Conservation (phyloP, 2,329 filamentous ascomycete genomes). For the Sordariomycetes sp. region DNA sequence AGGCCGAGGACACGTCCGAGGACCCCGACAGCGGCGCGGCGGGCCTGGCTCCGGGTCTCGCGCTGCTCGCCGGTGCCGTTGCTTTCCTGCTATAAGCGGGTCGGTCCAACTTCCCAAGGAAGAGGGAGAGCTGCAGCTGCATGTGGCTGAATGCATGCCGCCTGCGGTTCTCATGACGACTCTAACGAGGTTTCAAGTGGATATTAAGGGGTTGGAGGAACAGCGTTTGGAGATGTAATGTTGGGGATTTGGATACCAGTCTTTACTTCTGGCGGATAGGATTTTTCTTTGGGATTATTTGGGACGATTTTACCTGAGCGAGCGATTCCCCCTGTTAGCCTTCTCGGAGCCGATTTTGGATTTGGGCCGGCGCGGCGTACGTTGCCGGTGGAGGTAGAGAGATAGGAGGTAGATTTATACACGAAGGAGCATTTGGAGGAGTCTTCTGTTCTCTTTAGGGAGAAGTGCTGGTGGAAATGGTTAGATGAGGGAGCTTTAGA, state of each 20-base stretch:
- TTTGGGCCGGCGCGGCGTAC: background rate
- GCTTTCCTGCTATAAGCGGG: conserved; percentile 8
- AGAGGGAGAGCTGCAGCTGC: background rate
- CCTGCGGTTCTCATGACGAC: background rate
- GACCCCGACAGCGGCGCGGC: background rate
- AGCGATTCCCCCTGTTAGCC: background rate
- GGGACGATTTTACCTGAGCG: background rate
- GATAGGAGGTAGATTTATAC: background rate
- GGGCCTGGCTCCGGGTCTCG: conserved; percentile 5
- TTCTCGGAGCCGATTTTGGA: background rate
- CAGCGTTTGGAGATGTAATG: background rate
- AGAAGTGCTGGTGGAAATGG: no score
- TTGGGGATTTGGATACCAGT: background rate
- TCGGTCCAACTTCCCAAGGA: background rate
- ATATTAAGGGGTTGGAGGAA: background rate
- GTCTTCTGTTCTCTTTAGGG: background rate
- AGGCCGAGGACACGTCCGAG: background rate
- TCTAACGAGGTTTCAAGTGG: background rate
- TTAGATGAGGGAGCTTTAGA: no score
- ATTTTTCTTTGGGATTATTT: background rate
- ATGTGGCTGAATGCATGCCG: background rate
- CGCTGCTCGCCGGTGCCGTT: conserved; percentile 8
- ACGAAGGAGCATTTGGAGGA: background rate
- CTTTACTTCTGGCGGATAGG: background rate
- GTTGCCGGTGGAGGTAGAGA: background rate